Base-by-base conservation (phyloP, 192 early-diverging fungal genomes). In the Dispira simplex region DNA sequence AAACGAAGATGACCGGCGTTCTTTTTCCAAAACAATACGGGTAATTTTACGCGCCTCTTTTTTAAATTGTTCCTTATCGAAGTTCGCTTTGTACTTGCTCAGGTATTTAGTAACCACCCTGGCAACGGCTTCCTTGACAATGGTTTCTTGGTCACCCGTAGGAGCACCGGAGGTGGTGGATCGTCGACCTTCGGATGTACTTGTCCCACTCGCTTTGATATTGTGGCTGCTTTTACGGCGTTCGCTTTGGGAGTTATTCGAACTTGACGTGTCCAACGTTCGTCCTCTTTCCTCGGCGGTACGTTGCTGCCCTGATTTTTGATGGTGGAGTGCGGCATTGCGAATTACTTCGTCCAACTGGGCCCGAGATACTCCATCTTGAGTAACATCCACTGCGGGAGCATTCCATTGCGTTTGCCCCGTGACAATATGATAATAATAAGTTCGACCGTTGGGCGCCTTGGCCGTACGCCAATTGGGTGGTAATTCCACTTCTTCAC, bases 21-120 rank as follows among this genome's bases (percentile, higher is more conserved):
- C 77, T 65, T 78, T 78, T 54, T 78, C 77, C 71, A 78, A 67
- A 44, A 78, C 53, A 32, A 78, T 70, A 63, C 72, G 75, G 39
- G 71, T 75, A 43, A 78, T 66, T 63, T 78, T 78, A 45, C 72
- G 69, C 3, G 77, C 77, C 64, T 74, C 73, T 49, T 70, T 71
- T 70, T 78, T 78, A 49, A 78, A 78, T 26, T 71, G 65, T 13
- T 73, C 73, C 60, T 71, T 71, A 26, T 65, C 71, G 39, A 78
- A 44, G 63, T 73, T 67, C 20, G 48, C 45, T 65, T 73, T 75
- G 71, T 73, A 73, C 65, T 71, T 73, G 66, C 65, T 71, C 67
- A 78, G 64, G 8, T 46, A 59, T 14, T 66, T 64, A 47, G 73
- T 73, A 28, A 78, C 77, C 68, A 74, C 72, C n/a, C 54, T 53